Base-by-base conservation (phyloP, 2,329 filamentous ascomycete genomes). In the Paecilomyces variotii region DNA sequence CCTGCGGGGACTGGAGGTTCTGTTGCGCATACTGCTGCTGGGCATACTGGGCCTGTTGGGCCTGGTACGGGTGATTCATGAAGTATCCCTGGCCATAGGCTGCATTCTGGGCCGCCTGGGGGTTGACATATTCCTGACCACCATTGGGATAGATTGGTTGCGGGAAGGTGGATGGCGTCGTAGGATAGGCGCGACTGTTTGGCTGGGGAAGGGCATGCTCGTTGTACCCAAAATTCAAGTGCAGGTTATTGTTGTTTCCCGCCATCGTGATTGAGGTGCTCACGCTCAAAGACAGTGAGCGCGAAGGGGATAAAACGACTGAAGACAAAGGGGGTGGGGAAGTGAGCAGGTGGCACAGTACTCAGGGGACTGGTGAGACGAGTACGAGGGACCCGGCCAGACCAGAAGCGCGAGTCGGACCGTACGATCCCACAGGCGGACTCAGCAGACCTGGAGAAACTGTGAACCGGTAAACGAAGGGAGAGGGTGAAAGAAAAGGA, bases 141-240 rank as follows among this genome's bases (percentile, higher is more conserved):
- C 79, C 77, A 66, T 82, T 79, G 68, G 81, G 82, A 69, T 85
- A 87, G 72, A 96, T 89, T 61, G 92, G 92, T 78, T 97, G 93
- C 11, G 93, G 93, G 71, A 97, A 97, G 60, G 92, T 96, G 64
- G 93, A 97, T 56, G 93, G 93, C 9, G 93, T 97, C 56, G 93
- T 91, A 66, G 88, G 89, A 80, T 90, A 91, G 65, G 85, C 80
- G 72, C 87, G 82, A 73, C 88, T 87, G 73, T 80, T 82, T 68
- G 84, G 76, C 61, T 80, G 79, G 60, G 85, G 82, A 68, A 85
- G 84, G 67, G 87, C 84, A 74, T 84, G 86, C 72, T 82, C 83
- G 74, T 83, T 87, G 70, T 78, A 79, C 62, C 76, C 77, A 67
- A 78, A 78, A 67, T 79, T 78, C 68, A 78, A 68, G 61, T 78